Evolutionary conservation across 805 yeast genomes (phyloP), one percentile per base, ranked within the genome.

Genomic region (Candida palmyrensis): DNA sequence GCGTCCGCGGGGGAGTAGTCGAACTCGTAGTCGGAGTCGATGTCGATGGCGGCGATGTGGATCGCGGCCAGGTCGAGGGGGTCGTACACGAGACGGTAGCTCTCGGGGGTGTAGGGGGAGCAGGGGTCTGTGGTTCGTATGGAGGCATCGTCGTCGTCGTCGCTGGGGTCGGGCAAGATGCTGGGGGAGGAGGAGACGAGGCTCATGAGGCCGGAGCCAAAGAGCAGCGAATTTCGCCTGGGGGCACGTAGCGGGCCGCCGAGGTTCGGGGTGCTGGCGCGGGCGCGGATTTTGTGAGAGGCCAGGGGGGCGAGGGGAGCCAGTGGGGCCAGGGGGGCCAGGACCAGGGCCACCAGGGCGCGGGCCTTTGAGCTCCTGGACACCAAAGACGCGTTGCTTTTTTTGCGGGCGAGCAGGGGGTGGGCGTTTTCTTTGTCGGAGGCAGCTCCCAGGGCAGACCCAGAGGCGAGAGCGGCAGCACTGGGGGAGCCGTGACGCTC

Each of bases 191-290:
- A 36, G 32, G 30, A 19, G 29, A 21, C 18, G 21, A 20, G 15
- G 32, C 28, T 27, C 18, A n/a, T 19, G 6, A 6, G 6, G 25
- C 8, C 16, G 12, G 18, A 14, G 13, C 20, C 18, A 28, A 21
- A 17, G 29, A 10, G 14, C 17, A 29, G 10, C 12, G 11, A n/a
- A 13, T 27, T 16, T 22, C 8, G 14, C 16, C 20, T 13, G 25
- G 18, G 24, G 36, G 32, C 31, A 39, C 30, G 17, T 43, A 39
- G 25, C 27, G n/a, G 33, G 19, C 45, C 27, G 9, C 35, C 39
- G 29, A 53, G 43, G 27, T 45, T 48, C 4, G 55, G 54, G 3
- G 49, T 49, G 29, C 55, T 49, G 3, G 50, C 42, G 21, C 55
- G 36, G 5, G 52, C 33, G 34, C 45, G 44, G 14, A 49, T 6